Base-by-base conservation (phyloP, 768 basidiomycete species). In the Tubosaeta sp. region DNA sequence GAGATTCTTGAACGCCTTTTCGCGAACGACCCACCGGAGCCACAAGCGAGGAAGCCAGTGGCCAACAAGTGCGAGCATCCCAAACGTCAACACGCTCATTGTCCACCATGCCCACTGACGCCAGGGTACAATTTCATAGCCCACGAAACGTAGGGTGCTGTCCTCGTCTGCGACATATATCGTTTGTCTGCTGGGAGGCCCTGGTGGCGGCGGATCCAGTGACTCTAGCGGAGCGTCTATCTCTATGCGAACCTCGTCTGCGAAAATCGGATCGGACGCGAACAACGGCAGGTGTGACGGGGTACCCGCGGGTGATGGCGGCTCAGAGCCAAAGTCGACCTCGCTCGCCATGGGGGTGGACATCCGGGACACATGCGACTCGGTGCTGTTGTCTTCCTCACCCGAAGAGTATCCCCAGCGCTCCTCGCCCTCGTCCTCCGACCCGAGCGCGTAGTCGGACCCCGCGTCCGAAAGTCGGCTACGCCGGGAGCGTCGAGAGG, bases 331-430 rank as follows among this genome's bases (percentile, higher is more conserved):
- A 61, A 85, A 89, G 36, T 82, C 77, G 70, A 87, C 77, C 48
- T 87, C 86, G 21, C 77, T 80, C 25, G 76, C 69, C 25, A 78
- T 21, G 21, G 56, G 56, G 36, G 56, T 61, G 16, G 66, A 55
- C 24, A 54, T 13, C n/a, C 21, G 58, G 14, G 66, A 64, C 16
- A 29, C 27, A 19, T 49, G 36, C 27, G 68, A 68, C 13, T 46
- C 66, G 13, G 30, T 75, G 19, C 73, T 75, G 21, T 82, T 80
- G 59, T 86, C 78, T 51, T 79, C 88, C 61, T 94, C 91, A 21
- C 81, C 88, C 3, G 91, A 92, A n/a, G 86, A 83, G 68, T 93
- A 94, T 4, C 91, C 91, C 91, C 91, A 94, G n/a, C 89, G 78
- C 56, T 91, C 88, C 39, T 83, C 81, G 51, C 72, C 76, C 34